phyloP scores from a whole-genome alignment of 2,329 filamentous ascomycete species.

The Fusarium dimerum region DNA sequence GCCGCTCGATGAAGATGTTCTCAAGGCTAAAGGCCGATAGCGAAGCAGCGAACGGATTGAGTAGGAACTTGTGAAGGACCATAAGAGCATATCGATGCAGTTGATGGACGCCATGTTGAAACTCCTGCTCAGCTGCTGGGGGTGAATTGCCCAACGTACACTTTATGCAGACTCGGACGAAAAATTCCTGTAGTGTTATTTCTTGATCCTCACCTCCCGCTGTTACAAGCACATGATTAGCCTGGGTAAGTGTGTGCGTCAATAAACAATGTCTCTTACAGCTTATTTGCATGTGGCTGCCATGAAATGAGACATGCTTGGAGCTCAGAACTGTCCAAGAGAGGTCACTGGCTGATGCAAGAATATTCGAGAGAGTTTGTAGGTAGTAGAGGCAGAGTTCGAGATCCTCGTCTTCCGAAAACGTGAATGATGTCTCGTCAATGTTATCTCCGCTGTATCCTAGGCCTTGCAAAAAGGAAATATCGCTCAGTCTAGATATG shows the following conservation, averaged over 20 bases:
- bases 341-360: conserved; percentile 65
- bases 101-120: conserved; percentile 54
- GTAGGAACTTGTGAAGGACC: conserved; percentile 69
- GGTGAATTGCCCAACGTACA: conserved; percentile 48
- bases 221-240: conserved; percentile 24
- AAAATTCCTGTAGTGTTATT: conserved; percentile 66
- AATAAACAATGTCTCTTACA: conserved; percentile 43
- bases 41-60: conserved; percentile 60
- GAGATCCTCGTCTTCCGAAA: conserved; percentile 65
- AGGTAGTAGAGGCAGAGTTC: conserved; percentile 79
- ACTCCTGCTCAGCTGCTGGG: conserved; percentile 23
- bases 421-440: conserved; percentile 16
- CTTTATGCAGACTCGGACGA: conserved; percentile 65
- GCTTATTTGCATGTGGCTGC: conserved; percentile 37
- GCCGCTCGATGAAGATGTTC: conserved; percentile 66
- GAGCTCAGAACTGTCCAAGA: conserved; percentile 72
- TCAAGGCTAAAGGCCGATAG: conserved; percentile 70
- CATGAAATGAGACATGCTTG: conserved; percentile 43
- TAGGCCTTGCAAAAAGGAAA: conserved; percentile 49
- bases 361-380: conserved; percentile 70
- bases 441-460: conserved; percentile 15
- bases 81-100: conserved; percentile 72
- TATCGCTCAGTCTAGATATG: conserved; percentile 56
- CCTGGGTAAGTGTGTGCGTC: conserved; percentile 2
- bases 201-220: conserved; percentile 55